These are phyloP conservation scores for Suillus bovinus DNA, from an alignment of 768 basidiomycete genomes.

Conservation along the genomic window DNA sequence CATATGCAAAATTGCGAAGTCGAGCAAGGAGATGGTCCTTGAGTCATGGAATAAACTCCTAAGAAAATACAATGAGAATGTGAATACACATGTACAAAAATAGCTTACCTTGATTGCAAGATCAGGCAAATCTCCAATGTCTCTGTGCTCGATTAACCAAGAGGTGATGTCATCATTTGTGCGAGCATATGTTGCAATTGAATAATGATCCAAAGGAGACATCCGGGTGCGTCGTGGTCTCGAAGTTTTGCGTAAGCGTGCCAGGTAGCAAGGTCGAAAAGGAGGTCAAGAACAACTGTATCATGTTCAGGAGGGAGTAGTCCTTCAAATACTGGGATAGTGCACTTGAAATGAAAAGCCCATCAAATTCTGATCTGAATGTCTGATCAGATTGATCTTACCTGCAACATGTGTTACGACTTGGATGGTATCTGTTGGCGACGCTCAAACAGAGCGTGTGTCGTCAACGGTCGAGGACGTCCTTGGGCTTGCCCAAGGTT, in stretches of 20 bases:
- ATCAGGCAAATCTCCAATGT: conserved; percentile 16
- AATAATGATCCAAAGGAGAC: conserved; percentile 13
- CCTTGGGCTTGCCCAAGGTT: too few species aligned
- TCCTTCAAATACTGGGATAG: conserved; percentile 40
- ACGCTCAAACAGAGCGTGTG: too few species aligned
- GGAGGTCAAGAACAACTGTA: conserved; percentile 18
- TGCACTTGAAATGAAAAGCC: conserved; percentile 24
- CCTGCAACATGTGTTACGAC: too few species aligned
- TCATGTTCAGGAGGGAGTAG: conserved; percentile 31
- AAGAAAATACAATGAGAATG: neutral
- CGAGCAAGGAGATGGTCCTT: conserved; percentile 14
- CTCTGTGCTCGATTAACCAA: conserved; percentile 7
- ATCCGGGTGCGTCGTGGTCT: too few species aligned
- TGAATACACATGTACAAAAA: neutral
- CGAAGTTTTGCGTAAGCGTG: conserved; percentile 37
- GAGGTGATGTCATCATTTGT: conserved; percentile 14
- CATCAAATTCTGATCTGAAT: neutral
- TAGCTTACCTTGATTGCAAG: conserved; percentile 21
- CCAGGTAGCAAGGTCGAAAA: conserved; percentile 35
- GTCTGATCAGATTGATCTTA: conserved; percentile 2
- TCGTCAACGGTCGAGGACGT: too few species aligned
- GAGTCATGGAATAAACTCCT: conserved; percentile 32
- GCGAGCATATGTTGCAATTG: conserved; percentile 19
- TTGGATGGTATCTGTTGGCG: too few species aligned
- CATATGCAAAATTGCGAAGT: conserved; percentile 3